Evolutionary conservation across 202 grass and related monocot genomes (phyloP), one percentile per base, ranked within the genome.

Genomic region (Carex sylvatica): DNA sequence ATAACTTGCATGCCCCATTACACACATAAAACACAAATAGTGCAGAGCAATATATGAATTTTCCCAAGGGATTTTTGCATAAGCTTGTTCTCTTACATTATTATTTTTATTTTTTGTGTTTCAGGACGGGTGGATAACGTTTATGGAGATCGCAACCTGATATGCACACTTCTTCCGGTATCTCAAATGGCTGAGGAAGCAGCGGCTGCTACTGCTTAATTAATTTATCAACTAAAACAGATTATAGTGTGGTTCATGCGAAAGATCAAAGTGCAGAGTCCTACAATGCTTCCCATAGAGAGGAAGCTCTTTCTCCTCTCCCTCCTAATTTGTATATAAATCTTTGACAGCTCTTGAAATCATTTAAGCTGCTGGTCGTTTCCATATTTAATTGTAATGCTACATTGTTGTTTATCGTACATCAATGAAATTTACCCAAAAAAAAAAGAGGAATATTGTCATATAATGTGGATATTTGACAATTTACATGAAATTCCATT

Each of bases 121-220:
- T 16, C 38, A 99, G 96, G 93, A 30, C 96, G 96, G 20, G 89
- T 99, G 82, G 93, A 99, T 89, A 99, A 99, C 33, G 96, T 99
- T 84, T 99, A 99, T 26, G 96, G 96, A 5, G 96, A 99, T 44
- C 92, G 96, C 46, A 96, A 99, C 77, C 92, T 99, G 78, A 85
- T 93, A 76, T 96, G 88, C 88, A 99, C 96, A 59, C 96, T 96
- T 81, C 91, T 90, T 23, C 92, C 90, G 13, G 91, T 85, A 12
- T 85, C 92, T 60, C 89, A 96, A 86, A 92, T 93, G 85, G 64
- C 89, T 11, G 96, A 99, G 82, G 93, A 95, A 89, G 93, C 89
- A 68, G 91, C 96, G 9, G 92, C 92, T 61, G 96, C 96, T 51
- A 93, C 89, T 40, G 96, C 96, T 7, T 99, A 89, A 90, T 61